Base-by-base conservation (phyloP, 2,329 filamentous ascomycete genomes). In the Cytospora schulzeri region DNA sequence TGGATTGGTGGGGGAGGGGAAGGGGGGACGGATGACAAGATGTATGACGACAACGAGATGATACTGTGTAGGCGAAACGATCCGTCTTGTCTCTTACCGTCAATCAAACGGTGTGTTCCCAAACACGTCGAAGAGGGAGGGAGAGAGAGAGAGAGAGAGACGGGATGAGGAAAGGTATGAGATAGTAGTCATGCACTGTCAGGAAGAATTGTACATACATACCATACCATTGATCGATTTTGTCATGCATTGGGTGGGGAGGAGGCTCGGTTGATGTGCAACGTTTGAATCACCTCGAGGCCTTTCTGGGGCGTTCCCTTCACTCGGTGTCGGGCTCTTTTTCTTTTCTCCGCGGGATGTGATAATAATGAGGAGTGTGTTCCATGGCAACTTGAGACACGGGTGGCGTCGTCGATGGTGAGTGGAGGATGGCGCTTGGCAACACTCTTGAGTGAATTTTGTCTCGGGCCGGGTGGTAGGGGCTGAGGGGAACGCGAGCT, bases 141-240 rank as follows among this genome's bases (percentile, higher is more conserved):
- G n/a, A n/a, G n/a, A n/a, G n/a, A n/a, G n/a, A n/a, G n/a, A n/a
- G n/a, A n/a, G n/a, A 2, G 6, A 14, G 4, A 48, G 41, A 48
- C 41, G 41, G 41, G n/a, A 48, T 4, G 45, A 17, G 4, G n/a
- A 48, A 24, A 48, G 45, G 45, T 48, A 48, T 24, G 45, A 24
- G n/a, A 24, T 48, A 48, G 45, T 48, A 48, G 11, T 48, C 45
- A 48, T 24, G 45, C n/a, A 48, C 24, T 48, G 45, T 48, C 45
- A 48, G 45, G 45, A 48, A 48, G 45, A 48, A 48, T 48, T 48
- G 45, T 48, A 48, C n/a, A 48, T 48, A 48, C 22, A 48, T 48
- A 24, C 45, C 12, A 35, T 35, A 24, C 38, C 38, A 41, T n/a
- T 24, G 45, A 48, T 48, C 12, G 22, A 48, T 22, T 22, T 19